Conservation (phyloP, 2,329 filamentous ascomycete genomes). For the Phyllosticta capitalensis region DNA sequence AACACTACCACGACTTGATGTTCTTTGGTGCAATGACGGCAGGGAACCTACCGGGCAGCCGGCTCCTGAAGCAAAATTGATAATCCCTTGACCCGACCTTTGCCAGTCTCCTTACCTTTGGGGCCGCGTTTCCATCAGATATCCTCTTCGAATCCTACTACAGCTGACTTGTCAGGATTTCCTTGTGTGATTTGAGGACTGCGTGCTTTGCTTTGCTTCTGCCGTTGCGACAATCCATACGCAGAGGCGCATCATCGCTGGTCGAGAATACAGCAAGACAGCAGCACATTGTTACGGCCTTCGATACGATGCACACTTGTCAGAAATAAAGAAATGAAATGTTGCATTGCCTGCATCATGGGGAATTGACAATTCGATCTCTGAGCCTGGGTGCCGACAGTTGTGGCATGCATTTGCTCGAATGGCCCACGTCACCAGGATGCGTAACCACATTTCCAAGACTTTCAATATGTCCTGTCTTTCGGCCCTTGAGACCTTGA, state of each 20-base stretch:
- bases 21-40: slow-evolving; percentile 10
- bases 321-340: not conserved
- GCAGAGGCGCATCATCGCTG: not conserved
- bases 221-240: not conserved
- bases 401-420: no score
- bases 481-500: no score
- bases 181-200: slow-evolving; percentile 10
- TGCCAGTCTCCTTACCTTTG: slow-evolving; percentile 7
- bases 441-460: no score
- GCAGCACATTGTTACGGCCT: not conserved
- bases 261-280: not conserved
- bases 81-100: slow-evolving; percentile 3
- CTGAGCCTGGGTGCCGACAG: no score
- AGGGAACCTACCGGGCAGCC: slow-evolving; percentile 4
- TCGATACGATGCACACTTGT: not conserved
- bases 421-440: no score
- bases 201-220: slow-evolving; percentile 1
- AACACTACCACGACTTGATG: slow-evolving; percentile 11
- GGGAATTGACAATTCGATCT: not conserved
- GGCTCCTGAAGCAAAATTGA: not conserved
- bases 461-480: no score
- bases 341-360: not conserved
- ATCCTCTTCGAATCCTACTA: slow-evolving; percentile 7
- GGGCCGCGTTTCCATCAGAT: slow-evolving; percentile 8
- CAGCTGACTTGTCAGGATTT: slow-evolving; percentile 5